Conservation (phyloP, 1,284 basidiomycete species). For the Bjerkandera adusta region DNA sequence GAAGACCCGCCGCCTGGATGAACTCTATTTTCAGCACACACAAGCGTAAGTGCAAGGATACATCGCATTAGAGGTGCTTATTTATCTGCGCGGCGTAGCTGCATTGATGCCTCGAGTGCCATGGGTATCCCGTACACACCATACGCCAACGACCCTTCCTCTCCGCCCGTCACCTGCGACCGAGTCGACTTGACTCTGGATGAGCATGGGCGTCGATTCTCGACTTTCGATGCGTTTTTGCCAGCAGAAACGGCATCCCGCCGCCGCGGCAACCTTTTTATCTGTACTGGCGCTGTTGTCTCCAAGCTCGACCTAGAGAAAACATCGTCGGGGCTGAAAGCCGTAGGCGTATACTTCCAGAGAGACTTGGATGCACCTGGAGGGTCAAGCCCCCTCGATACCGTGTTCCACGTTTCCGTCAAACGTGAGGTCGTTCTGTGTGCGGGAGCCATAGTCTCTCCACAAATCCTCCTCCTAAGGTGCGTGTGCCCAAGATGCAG, state of each 20-base stretch:
- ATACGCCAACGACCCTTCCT: conserved; percentile 21
- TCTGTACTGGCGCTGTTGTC: not conserved
- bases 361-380: not conserved
- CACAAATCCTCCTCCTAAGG: conserved; percentile 30
- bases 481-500: conserved; percentile 2
- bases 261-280: not conserved
- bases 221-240: conserved; percentile 25
- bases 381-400: not conserved
- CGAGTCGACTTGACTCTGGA: conserved; percentile 21
- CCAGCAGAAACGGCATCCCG: conserved; percentile 5
- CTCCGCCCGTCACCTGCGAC: conserved; percentile 18
- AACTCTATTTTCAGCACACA: not conserved
- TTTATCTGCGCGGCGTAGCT: not conserved
- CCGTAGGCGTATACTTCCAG: not conserved
- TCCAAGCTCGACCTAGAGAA: not conserved
- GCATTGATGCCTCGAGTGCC: conserved; percentile 13
- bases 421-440: conserved; percentile 25
- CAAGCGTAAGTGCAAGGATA: not conserved
- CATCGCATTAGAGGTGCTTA: not conserved
- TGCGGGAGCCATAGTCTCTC: conserved; percentile 27
- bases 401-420: conserved; percentile 14
- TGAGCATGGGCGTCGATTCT: conserved; percentile 17
- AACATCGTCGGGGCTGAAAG: not conserved
- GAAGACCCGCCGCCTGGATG: not conserved
- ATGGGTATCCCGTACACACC: conserved; percentile 23